These are phyloP conservation scores for Graphium sp. DNA, from an alignment of 2,329 filamentous ascomycete genomes.

Conservation along the genomic window DNA sequence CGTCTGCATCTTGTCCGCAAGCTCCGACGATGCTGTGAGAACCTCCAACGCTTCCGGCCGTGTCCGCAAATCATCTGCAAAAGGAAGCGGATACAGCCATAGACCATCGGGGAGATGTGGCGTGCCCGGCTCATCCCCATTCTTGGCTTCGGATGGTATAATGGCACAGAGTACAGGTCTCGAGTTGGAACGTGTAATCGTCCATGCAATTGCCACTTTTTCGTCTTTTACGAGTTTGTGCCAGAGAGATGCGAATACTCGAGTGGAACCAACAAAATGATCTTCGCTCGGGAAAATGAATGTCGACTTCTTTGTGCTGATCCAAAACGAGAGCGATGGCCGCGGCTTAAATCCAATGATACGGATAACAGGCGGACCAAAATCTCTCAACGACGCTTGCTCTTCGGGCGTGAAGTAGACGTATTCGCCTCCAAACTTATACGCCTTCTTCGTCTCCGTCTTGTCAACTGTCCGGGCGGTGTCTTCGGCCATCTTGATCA, in stretches of 20 bases:
- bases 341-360: slow-evolving; percentile 89
- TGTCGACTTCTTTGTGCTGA: slow-evolving; percentile 67
- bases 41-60: slow-evolving; percentile 42
- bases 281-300: slow-evolving; percentile 93
- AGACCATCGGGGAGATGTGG: slow-evolving; percentile 66
- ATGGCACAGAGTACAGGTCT: slow-evolving; percentile 67
- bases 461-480: slow-evolving; percentile 64
- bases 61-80: slow-evolving; percentile 71
- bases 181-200: slow-evolving; percentile 65
- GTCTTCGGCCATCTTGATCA: slow-evolving; percentile 61
- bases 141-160: slow-evolving; percentile 53
- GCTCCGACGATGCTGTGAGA: slow-evolving; percentile 44
- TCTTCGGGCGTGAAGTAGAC: slow-evolving; percentile 78
- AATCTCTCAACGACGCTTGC: slow-evolving; percentile 58
- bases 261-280: slow-evolving; percentile 75
- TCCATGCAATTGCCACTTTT: slow-evolving; percentile 82
- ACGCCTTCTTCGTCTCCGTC: slow-evolving; percentile 72
- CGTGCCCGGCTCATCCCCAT: slow-evolving; percentile 46
- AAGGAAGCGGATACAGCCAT: slow-evolving; percentile 80
- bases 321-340: slow-evolving; percentile 61
- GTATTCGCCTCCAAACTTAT: slow-evolving; percentile 87
- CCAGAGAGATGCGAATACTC: slow-evolving; percentile 82
- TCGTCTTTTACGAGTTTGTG: slow-evolving; percentile 66
- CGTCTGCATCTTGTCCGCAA: slow-evolving; percentile 68
- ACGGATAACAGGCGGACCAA: slow-evolving; percentile 67